Base-by-base conservation (phyloP, 257 asterid genomes). In the Solanum arcanum region DNA sequence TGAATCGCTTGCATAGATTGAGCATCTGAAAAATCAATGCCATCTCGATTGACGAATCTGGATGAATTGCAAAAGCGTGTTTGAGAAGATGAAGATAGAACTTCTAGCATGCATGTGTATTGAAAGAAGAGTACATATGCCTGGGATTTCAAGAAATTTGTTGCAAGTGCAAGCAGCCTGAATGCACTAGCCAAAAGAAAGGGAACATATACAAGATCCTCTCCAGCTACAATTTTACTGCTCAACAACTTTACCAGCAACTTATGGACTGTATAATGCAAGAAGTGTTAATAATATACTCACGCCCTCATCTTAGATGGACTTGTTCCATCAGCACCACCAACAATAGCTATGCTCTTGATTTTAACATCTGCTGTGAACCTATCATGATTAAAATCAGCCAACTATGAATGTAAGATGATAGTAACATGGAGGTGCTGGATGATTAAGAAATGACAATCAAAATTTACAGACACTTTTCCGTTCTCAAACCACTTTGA, bases 271-370 rank as follows among this genome's bases (percentile, higher is more conserved):
- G 27, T 85, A 82, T 66, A 88, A 86, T 47, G 87, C 69, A 87
- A 80, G 66, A 86, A 56, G 62, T 56, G 62, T 62, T 46, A 31
- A 73, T 68, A 59, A 18, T 46, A 56, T 89, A 94, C 99, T 94
- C 92, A 97, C 98, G 89, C 98, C 91, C 99, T 97, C 98, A 97
- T 93, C 92, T 93, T 97, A 81, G 95, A 90, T 66, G 99, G 99
- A 91, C 98, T 95, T 69, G 98, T 93, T 88, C 98, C 98, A 89
- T 93, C 98, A 88, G 96, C 95, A 90, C 99, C 98, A 29, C 99
- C 99, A 77, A 97, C 93, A 84, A 97, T 69, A 81, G 98, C 94
- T 83, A 97, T 97, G 93, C 98, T 95, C 96, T 95, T 95, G 91
- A 95, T 89, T 92, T 97, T 97, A 44, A 94, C 99, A 92, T 97